These are phyloP conservation scores for Paracorniculantispora psalliotae DNA, from an alignment of 2,329 filamentous ascomycete genomes.

Conservation along the genomic window DNA sequence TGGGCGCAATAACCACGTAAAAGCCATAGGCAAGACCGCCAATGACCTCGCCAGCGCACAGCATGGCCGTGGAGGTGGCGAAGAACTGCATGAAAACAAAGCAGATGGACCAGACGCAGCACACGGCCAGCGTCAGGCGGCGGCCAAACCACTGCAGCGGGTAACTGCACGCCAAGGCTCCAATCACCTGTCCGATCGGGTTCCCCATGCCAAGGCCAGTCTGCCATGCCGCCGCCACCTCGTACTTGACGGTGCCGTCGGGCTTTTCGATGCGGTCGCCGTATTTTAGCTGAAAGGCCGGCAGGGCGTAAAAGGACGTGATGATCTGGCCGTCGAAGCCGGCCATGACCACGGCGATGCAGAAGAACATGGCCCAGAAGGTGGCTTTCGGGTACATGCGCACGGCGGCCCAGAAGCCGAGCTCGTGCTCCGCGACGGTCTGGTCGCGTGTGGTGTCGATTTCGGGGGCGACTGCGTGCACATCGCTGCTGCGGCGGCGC, in stretches of 20 bases:
- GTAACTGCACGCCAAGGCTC: slow-evolving; percentile 28
- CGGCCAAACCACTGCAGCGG: slow-evolving; percentile 37
- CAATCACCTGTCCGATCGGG: slow-evolving; percentile 42
- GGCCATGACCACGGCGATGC: slow-evolving; percentile 26
- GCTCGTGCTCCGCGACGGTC: slow-evolving; percentile 22
- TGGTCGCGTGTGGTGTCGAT: slow-evolving; percentile 21
- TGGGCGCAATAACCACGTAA: slow-evolving; percentile 54
- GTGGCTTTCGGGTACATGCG: slow-evolving; percentile 34
- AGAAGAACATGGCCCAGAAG: slow-evolving; percentile 26
- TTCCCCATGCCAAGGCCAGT: slow-evolving; percentile 41
- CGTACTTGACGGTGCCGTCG: slow-evolving; percentile 40
- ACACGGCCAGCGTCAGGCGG: slow-evolving; percentile 40
- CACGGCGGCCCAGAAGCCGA: slow-evolving; percentile 26
- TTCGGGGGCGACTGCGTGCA: slow-evolving; percentile 2
- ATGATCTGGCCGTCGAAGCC: slow-evolving; percentile 33
- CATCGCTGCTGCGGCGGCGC: not conserved
- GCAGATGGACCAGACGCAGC: slow-evolving; percentile 40
- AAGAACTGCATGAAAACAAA: slow-evolving; percentile 62
- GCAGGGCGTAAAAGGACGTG: slow-evolving; percentile 35
- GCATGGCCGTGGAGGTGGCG: slow-evolving; percentile 46
- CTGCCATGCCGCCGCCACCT: slow-evolving; percentile 46
- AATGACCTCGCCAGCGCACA: slow-evolving; percentile 58
- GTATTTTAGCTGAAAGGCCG: slow-evolving; percentile 27
- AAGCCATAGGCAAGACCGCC: slow-evolving; percentile 57
- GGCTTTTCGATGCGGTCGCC: slow-evolving; percentile 20